Base-by-base conservation (phyloP, 2,329 filamentous ascomycete species). In the Aspergillus sp. region DNA sequence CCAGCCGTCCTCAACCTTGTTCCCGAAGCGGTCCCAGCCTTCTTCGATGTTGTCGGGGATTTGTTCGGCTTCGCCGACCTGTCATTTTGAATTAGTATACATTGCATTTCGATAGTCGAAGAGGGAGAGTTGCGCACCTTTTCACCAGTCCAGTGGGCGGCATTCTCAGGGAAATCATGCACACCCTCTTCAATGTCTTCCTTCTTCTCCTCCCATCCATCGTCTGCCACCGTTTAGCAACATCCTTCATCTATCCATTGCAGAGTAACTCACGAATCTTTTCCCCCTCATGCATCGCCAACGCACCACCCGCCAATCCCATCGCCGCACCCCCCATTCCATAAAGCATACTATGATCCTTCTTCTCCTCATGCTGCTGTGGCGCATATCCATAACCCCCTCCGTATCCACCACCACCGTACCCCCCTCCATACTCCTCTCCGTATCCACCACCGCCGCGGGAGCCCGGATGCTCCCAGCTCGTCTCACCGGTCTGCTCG, bases 241-340 rank as follows among this genome's bases (percentile, higher is more conserved):
- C 15, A 1, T 13, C 10, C 13, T 19, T 35, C 20, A 4, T 17
- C 22, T 19, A 20, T 13, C 15, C 7, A 13, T 15, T 19, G 33
- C 46, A 42, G 38, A 37, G 23, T 52, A 37, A 61, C 64, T 46
- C 55, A 70, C 68, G 59, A 27, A 72, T 64, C 57, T 74, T 65
- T 45, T 72, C 62, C 4, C 69, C 71, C 48, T 74, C 73, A 49
- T 75, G 68, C 67, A 70, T 72, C 45, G 73, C 54, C 45, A 74
- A 48, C 39, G 71, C 73, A 46, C 72, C 72, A 13, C 70, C 73
- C 7, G 67, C 63, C 15, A 72, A 45, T 4, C 73, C 73, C 1
- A 66, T 67, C 17, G 62, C 72, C 3, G 62, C 69, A 27, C 68
- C 73, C 15, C 69, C 54, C 1, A 65, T 68, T 7, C 63, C 66